A percentile compares a stretch with the other conserved stretches of the same genome.
phyloP scores from a whole-genome alignment of 192 early-diverging fungal species.

The Coemansia sp. region DNA sequence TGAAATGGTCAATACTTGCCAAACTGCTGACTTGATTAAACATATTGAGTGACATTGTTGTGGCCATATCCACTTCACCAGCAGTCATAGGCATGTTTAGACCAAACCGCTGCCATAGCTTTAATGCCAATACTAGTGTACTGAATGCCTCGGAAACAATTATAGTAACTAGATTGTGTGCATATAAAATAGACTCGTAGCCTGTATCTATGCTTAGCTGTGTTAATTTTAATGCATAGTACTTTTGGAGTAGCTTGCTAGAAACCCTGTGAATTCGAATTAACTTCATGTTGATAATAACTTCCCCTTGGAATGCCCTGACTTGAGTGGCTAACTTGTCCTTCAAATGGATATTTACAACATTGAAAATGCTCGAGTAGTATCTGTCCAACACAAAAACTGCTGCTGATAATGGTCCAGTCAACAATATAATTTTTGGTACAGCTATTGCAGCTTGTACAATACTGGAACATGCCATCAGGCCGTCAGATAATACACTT shows the following conservation, averaged over 20 bases:
- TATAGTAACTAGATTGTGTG: background rate
- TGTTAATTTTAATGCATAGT: background rate
- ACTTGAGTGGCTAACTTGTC: too few relatives aligned
- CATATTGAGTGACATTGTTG: background rate
- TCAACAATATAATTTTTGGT: background rate
- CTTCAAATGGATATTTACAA: background rate
- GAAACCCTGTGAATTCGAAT: background rate
- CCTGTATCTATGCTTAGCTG: background rate
- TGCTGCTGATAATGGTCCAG: background rate
- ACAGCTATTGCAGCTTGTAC: background rate
- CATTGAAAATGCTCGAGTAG: background rate
- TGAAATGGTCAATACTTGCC: background rate
- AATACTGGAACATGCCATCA: background rate
- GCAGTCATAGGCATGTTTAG: background rate
- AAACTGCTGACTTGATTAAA: background rate
- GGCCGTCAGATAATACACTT: background rate
- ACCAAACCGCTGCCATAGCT: conserved; percentile 3
- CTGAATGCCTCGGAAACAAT: background rate
- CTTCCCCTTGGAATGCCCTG: too few relatives aligned
- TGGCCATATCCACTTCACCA: conserved; percentile 13
- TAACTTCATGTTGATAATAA: too few relatives aligned
- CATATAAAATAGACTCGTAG: background rate
- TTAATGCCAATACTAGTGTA: conserved; percentile 4
- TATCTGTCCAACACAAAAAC: background rate
- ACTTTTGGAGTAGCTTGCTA: background rate